Evolutionary conservation across 371 early-diverging fungal genomes (phyloP).

Genomic region (Actinomortierella wolfii): DNA sequence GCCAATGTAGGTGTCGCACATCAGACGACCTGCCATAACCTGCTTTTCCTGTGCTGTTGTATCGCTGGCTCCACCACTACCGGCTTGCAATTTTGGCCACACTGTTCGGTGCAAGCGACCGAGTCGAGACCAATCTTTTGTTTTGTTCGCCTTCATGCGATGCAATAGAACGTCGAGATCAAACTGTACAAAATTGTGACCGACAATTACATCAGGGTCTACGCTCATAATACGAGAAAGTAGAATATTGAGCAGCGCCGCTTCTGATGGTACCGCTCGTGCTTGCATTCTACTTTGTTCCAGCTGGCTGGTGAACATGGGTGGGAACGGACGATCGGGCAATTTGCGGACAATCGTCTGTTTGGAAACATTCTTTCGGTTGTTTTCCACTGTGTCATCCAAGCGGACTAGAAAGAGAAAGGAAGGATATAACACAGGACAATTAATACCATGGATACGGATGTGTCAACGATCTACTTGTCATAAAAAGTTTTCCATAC

Average conservation of each 20-base stretch:
- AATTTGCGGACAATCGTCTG: constrained; percentile 45
- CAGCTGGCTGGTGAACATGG: constrained; percentile 49
- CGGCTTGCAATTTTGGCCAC: constrained; percentile 84
- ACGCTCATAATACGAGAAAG: constrained; percentile 69
- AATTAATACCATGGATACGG: not conserved
- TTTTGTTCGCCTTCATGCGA: constrained; percentile 85
- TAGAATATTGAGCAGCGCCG: constrained; percentile 48
- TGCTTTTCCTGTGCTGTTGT: constrained; percentile 73
- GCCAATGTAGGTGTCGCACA: constrained; percentile 94
- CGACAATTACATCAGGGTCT: constrained; percentile 97
- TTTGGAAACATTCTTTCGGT: constrained; percentile 22
- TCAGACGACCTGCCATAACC: constrained; percentile 88
- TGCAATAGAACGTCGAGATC: constrained; percentile 91
- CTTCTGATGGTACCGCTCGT: constrained; percentile 34
- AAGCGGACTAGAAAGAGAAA: constrained; percentile 21
- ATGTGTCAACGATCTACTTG: not conserved
- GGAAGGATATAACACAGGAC: not conserved
- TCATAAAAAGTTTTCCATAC: constrained; percentile 8
- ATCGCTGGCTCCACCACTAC: constrained; percentile 87
- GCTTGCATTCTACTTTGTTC: constrained; percentile 20
- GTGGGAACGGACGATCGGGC: constrained; percentile 50
- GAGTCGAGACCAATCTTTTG: constrained; percentile 79
- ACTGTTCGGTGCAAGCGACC: constrained; percentile 83
- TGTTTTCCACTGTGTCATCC: constrained; percentile 36
- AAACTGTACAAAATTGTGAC: constrained; percentile 95